Conservation (phyloP, 1,284 basidiomycete species). For the Mycena citricolor region DNA sequence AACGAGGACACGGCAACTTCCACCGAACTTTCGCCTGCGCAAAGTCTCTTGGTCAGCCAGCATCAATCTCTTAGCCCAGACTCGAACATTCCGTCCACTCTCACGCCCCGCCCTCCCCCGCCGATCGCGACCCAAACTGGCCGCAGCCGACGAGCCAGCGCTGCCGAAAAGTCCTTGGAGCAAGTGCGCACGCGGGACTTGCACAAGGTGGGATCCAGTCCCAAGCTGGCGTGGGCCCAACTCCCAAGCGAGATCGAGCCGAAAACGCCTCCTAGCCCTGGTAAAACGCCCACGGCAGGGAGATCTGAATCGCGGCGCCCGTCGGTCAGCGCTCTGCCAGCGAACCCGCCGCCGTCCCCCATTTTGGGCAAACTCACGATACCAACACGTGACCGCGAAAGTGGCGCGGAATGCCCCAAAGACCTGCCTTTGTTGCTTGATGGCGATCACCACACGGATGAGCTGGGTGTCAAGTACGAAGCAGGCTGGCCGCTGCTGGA, state of each 20-base stretch:
- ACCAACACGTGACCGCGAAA: neutral
- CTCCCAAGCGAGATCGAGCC: conserved; percentile 30
- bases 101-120: conserved; percentile 22
- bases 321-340: conserved; percentile 33
- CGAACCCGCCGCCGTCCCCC: conserved; percentile 23
- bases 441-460: conserved; percentile 90
- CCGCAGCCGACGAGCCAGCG: conserved; percentile 49
- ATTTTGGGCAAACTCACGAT: conserved; percentile 17
- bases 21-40: conserved; percentile 24
- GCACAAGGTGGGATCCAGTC: conserved; percentile 36
- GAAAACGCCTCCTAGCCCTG: conserved; percentile 22
- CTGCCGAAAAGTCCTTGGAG: conserved; percentile 59
- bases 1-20: conserved; percentile 39
- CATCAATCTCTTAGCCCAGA: conserved; percentile 34
- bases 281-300: conserved; percentile 23
- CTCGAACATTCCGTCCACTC: conserved; percentile 25
- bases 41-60: conserved; percentile 32
- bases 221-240: conserved; percentile 44
- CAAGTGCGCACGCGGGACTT: conserved; percentile 52
- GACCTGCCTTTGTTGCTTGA: conserved; percentile 71
- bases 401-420: conserved; percentile 9
- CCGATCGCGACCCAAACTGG: conserved; percentile 28
- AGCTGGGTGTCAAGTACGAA: conserved; percentile 81
- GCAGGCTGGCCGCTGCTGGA: conserved; percentile 84
- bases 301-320: conserved; percentile 38